Percentiles rank a stretch among this genome's conserved stretches.
phyloP scores from a whole-genome alignment of 805 yeast species.

The Kuraishia piskuri region DNA sequence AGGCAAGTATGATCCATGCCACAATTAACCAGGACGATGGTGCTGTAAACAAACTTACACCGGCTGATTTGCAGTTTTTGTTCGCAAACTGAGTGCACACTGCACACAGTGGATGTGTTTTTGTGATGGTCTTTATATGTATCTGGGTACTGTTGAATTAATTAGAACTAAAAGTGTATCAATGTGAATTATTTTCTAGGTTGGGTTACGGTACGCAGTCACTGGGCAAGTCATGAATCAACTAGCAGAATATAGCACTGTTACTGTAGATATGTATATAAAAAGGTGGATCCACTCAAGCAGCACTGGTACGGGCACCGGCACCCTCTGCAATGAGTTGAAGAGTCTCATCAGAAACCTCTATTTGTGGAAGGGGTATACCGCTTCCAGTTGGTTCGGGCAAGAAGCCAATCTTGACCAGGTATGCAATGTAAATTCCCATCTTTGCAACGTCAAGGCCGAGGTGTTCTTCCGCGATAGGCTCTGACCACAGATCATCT shows the following conservation, averaged over 20 bases:
- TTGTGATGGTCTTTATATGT: background rate
- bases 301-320: constrained; percentile 69
- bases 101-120: background rate
- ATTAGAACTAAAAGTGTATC: no score
- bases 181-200: no score
- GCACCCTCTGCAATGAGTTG: constrained; percentile 55
- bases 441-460: constrained; percentile 56
- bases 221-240: no score
- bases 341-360: constrained; percentile 48
- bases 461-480: constrained; percentile 4
- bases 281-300: constrained; percentile 14
- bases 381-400: constrained; percentile 47
- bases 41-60: constrained; percentile 82
- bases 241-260: no score
- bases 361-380: constrained; percentile 44
- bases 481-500: constrained; percentile 50
- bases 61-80: constrained; percentile 91
- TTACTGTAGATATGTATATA: background rate
- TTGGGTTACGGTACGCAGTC: no score
- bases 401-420: constrained; percentile 73
- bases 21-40: constrained; percentile 89
- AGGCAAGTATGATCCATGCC: constrained; percentile 97
- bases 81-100: constrained; percentile 59
- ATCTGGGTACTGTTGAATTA: background rate
- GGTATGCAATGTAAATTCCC: constrained; percentile 73